Conservation (phyloP, 73 alveolate genomes). For the Blepharisma japonicum region DNA sequence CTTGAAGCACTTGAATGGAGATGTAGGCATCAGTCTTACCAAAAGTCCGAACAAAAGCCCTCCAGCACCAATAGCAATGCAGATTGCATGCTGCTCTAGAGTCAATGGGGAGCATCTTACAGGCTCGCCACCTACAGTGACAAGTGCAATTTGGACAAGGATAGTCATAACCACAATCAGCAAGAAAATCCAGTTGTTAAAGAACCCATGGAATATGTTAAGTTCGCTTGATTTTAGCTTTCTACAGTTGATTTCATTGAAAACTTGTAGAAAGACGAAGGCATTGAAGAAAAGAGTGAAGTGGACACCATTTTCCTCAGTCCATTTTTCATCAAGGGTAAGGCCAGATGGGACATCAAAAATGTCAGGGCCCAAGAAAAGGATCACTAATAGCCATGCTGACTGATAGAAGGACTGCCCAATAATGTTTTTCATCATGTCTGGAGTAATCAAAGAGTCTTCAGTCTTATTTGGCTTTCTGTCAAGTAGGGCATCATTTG, state of each 20-base stretch:
- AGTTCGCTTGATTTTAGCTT: conserved; percentile 71
- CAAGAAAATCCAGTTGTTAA: conserved; percentile 77
- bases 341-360: conserved; percentile 65
- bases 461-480: conserved; percentile 85
- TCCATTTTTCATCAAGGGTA: conserved; percentile 12
- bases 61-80: conserved; percentile 67
- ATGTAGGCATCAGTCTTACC: conserved; percentile 9
- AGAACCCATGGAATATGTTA: conserved; percentile 84
- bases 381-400: conserved; percentile 51
- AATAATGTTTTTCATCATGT: conserved; percentile 85
- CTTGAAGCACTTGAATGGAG: conserved; percentile 3
- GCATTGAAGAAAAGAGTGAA: conserved; percentile 81
- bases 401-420: conserved; percentile 74
- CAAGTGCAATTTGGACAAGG: conserved; percentile 72
- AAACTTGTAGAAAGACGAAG: conserved; percentile 85
- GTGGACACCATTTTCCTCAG: conserved; percentile 57
- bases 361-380: conserved; percentile 45
- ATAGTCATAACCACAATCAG: conserved; percentile 63
- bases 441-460: conserved; percentile 80
- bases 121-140: conserved; percentile 42
- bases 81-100: conserved; percentile 56
- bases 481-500: conserved; percentile 71
- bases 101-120: conserved; percentile 71
- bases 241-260: conserved; percentile 89
- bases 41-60: conserved; percentile 21